phyloP scores from a whole-genome alignment of 1,284 basidiomycete species.

The Moniliella sp. region DNA sequence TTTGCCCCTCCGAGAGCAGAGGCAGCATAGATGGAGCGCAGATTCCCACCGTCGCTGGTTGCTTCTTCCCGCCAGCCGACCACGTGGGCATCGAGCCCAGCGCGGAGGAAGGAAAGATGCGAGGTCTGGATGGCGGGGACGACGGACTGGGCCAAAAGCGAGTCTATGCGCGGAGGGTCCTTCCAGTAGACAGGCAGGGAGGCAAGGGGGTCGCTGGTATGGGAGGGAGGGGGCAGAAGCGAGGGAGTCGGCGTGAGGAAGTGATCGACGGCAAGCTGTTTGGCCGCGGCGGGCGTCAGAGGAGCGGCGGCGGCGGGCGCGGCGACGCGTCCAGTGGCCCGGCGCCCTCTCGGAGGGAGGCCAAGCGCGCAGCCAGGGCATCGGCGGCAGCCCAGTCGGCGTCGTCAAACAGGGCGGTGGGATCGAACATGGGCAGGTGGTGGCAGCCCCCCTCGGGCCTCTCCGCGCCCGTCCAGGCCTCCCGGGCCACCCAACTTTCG shows the following conservation, averaged over 20 bases:
- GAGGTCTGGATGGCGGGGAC: slow-evolving; percentile 3
- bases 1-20: too few relatives aligned
- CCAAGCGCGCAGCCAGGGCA: too few relatives aligned
- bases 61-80: slow-evolving; percentile 7
- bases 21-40: slow-evolving; percentile 56
- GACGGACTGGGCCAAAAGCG: slow-evolving; percentile 1
- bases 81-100: slow-evolving; percentile 23
- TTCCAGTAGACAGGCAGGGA: slow-evolving; percentile 1
- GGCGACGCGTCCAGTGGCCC: too few relatives aligned
- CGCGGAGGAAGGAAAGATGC: slow-evolving; percentile 22
- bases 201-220: slow-evolving; percentile 1
- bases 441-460: too few relatives aligned
- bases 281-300: slow-evolving; percentile 1
- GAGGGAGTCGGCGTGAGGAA: slow-evolving; percentile 1
- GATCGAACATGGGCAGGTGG: too few relatives aligned
- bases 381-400: too few relatives aligned
- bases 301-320: too few relatives aligned
- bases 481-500: too few relatives aligned
- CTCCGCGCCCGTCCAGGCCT: too few relatives aligned
- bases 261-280: background rate
- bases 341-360: too few relatives aligned
- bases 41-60: slow-evolving; percentile 6
- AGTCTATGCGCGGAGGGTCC: slow-evolving; percentile 1
- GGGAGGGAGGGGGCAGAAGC: background rate
- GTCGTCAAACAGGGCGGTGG: too few relatives aligned